Conservation (phyloP, 306 rosid species). For the Casuarina glauca region DNA sequence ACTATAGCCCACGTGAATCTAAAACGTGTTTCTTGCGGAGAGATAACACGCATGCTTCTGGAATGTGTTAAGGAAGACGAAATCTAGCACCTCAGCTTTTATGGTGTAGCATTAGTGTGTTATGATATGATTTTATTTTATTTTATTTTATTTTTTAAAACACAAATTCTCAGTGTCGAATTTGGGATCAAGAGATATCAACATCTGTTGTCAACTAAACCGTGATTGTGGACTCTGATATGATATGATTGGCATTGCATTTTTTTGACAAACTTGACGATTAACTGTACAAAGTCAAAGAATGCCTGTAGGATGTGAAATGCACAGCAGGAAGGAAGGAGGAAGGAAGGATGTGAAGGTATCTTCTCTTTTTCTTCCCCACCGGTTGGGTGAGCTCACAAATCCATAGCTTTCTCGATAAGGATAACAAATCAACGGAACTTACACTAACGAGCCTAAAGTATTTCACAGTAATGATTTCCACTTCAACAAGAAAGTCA, state of each 20-base stretch:
- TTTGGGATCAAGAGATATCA: too few species aligned
- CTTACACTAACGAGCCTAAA: not conserved
- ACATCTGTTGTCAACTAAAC: too few species aligned
- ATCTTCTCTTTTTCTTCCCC: not conserved
- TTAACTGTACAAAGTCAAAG: not conserved
- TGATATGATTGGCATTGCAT: too few species aligned
- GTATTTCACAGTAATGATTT: not conserved
- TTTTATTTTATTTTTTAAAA: too few species aligned
- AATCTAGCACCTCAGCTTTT: not conserved
- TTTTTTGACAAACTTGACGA: not conserved
- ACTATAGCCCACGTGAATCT: not conserved
- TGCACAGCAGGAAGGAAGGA: not conserved
- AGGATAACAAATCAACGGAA: not conserved
- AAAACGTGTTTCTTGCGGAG: not conserved
- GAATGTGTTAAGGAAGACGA: not conserved
- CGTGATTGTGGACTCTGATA: too few species aligned
- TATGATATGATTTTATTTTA: too few species aligned
- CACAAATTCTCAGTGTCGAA: too few species aligned
- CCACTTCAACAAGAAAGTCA: not conserved
- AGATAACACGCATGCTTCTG: not conserved
- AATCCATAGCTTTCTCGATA: not conserved
- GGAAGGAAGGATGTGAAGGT: not conserved
- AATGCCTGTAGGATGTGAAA: conserved; percentile 11
- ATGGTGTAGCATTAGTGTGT: not conserved
- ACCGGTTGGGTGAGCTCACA: not conserved